Evolutionary conservation across 2,329 filamentous ascomycete genomes (phyloP).

Genomic region (Xylaria sp.): DNA sequence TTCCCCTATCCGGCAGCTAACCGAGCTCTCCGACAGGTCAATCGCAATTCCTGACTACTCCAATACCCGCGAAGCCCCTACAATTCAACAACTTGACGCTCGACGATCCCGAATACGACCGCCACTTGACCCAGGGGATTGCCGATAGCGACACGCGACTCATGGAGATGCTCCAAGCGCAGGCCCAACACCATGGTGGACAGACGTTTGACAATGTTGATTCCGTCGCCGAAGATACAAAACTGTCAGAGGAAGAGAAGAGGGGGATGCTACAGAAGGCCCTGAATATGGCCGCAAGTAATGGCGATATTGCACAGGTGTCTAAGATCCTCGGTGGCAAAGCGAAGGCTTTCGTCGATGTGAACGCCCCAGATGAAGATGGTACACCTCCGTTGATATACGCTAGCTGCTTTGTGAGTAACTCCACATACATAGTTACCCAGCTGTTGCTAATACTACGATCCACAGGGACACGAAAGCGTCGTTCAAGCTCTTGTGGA

Average conservation of each 20-base stretch:
- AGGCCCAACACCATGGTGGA: conserved; percentile 84
- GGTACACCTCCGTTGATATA: conserved; percentile 97
- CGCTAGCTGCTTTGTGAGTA: conserved; percentile 91
- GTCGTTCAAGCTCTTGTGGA: conserved; percentile 87
- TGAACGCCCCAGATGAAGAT: conserved; percentile 91
- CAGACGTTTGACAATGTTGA: conserved; percentile 82
- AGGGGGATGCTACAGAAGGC: conserved; percentile 83
- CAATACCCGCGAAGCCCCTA: conserved; percentile 84
- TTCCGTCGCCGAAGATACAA: conserved; percentile 78
- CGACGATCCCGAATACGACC: conserved; percentile 80
- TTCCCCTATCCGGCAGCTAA: conserved; percentile 34
- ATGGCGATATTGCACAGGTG: conserved; percentile 88
- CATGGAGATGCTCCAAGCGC: conserved; percentile 95
- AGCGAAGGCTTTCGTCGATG: conserved; percentile 80
- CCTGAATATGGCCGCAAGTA: conserved; percentile 94
- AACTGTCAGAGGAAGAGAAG: conserved; percentile 80
- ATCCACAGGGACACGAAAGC: conserved; percentile 79
- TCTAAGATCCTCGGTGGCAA: conserved; percentile 78
- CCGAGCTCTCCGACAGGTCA: conserved; percentile 70
- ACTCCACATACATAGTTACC: neutral
- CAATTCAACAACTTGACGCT: conserved; percentile 85
- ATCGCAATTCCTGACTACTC: conserved; percentile 92
- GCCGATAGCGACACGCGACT: conserved; percentile 85
- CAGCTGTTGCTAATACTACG: conserved; percentile 21
- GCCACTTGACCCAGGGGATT: conserved; percentile 67